Conservation (phyloP, 257 asterid species). For the Solanum acaule region DNA sequence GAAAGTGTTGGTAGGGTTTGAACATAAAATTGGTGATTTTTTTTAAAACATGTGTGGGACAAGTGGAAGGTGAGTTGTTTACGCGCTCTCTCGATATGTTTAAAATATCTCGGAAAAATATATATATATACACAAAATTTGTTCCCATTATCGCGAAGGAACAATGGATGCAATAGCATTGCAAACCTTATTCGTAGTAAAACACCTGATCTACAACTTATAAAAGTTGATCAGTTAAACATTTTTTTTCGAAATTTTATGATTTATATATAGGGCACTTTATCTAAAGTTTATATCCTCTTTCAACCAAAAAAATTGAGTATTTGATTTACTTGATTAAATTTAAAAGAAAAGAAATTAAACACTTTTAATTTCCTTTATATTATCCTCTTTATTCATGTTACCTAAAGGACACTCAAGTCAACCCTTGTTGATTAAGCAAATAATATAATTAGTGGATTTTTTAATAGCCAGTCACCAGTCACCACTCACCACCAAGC, state of each 20-base stretch:
- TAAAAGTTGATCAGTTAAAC: neutral
- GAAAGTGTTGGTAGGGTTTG: neutral
- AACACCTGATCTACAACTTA: neutral
- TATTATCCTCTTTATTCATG: neutral
- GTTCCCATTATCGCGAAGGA: neutral
- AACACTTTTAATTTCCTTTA: neutral
- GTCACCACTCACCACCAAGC: neutral
- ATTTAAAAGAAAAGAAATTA: too few species aligned
- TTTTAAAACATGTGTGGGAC: neutral
- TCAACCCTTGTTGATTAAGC: neutral
- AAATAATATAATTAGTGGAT: neutral
- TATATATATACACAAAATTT: neutral
- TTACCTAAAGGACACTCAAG: neutral
- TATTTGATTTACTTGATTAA: neutral
- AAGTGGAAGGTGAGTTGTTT: neutral
- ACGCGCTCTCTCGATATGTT: neutral
- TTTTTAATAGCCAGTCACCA: neutral
- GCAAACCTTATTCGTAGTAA: too few species aligned
- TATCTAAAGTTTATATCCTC: neutral
- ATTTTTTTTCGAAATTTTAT: neutral
- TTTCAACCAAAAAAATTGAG: neutral
- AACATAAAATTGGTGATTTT: neutral
- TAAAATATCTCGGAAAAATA: neutral
- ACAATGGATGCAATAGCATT: neutral
- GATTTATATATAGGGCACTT: neutral